Conservation (phyloP, 495 filamentous ascomycete genomes). For the Podospora appendiculata region DNA sequence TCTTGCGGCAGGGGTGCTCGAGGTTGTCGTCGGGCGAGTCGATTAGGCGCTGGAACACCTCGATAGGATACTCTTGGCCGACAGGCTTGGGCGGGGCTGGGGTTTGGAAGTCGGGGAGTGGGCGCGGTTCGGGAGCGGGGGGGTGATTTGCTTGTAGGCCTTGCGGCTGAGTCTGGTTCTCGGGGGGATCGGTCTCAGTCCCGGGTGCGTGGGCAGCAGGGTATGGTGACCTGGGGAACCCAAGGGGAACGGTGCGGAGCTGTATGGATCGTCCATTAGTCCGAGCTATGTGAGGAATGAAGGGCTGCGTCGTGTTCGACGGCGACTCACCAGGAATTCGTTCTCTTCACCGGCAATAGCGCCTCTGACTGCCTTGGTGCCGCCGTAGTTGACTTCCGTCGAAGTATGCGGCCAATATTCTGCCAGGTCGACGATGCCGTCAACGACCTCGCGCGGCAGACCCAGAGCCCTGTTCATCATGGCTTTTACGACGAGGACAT, state of each 20-base stretch:
- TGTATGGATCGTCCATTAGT: constrained; percentile 1
- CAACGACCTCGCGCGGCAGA: constrained; percentile 58
- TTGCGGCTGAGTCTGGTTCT: too few relatives aligned
- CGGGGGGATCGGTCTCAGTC: not conserved
- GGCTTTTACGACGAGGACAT: constrained; percentile 38
- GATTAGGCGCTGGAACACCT: constrained; percentile 23
- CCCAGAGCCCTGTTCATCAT: constrained; percentile 30
- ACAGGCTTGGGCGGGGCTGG: constrained; percentile 1
- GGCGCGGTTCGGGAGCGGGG: too few relatives aligned
- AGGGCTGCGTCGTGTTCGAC: not conserved
- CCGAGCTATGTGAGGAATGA: not conserved
- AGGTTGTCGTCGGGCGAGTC: constrained; percentile 21
- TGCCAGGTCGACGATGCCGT: constrained; percentile 57
- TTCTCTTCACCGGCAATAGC: constrained; percentile 17
- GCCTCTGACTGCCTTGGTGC: constrained; percentile 8
- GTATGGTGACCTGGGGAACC: constrained; percentile 23
- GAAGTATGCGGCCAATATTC: constrained; percentile 62
- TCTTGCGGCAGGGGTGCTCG: constrained; percentile 40
- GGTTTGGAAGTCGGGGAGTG: too few relatives aligned
- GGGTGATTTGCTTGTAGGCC: too few relatives aligned
- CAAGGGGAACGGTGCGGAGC: constrained; percentile 36
- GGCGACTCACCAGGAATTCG: constrained; percentile 27
- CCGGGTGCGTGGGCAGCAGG: constrained; percentile 10
- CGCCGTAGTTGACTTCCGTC: constrained; percentile 14
- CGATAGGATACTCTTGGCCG: constrained; percentile 20